Evolutionary conservation across 2,329 filamentous ascomycete genomes (phyloP).

Genomic region (Scedosporium dehoogii): DNA sequence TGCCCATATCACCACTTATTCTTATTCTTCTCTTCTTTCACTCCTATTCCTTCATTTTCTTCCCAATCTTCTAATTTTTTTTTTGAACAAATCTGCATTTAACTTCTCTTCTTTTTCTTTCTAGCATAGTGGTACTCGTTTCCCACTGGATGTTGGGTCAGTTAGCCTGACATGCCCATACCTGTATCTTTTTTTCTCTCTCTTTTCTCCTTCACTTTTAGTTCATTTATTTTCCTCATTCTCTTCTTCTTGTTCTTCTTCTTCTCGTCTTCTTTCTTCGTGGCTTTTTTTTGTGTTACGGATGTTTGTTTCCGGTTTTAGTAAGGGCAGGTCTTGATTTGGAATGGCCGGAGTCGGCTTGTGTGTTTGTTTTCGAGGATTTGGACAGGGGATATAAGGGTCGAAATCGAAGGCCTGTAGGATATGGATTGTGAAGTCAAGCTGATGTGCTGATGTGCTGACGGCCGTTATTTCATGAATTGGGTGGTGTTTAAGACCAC

Average conservation of each 20-base stretch:
- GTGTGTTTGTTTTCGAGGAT: background rate
- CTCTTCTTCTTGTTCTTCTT: background rate
- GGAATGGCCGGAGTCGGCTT: background rate
- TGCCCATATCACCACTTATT: background rate
- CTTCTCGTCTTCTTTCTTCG: background rate
- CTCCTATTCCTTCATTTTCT: background rate
- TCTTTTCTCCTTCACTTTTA: background rate
- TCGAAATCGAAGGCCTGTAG: background rate
- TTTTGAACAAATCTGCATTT: background rate
- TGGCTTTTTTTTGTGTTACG: background rate
- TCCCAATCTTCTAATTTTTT: background rate
- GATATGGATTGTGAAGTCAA: background rate
- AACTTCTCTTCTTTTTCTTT: background rate
- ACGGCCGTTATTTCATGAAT: background rate
- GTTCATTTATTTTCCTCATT: background rate
- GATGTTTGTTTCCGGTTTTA: background rate
- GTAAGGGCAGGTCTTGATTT: background rate
- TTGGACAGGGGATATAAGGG: background rate
- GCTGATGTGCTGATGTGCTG: constrained; percentile 1
- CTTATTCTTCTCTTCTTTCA: background rate
- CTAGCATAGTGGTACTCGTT: background rate
- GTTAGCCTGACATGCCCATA: background rate
- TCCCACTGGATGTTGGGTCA: background rate
- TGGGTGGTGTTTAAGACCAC: constrained; percentile 1
- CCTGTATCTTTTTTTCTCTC: background rate